phyloP scores from a whole-genome alignment of 179 eudicot genomes.

The Heliamphora pulchella region DNA sequence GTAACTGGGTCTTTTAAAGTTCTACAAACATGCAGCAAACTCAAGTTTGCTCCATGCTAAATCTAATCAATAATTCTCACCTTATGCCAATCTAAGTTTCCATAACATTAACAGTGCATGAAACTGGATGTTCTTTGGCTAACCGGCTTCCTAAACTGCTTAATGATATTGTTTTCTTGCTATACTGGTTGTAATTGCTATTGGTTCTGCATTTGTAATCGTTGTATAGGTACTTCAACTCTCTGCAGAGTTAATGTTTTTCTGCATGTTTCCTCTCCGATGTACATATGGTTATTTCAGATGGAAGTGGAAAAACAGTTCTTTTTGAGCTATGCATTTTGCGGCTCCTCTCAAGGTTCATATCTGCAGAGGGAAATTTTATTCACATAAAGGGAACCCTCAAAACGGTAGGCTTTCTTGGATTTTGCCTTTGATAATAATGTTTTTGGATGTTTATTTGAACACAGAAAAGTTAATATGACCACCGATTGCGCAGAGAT shows the following conservation, averaged over 20 bases:
- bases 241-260: conserved; percentile 98
- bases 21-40: not conserved
- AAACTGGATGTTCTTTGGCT: not conserved
- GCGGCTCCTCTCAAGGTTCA: conserved; percentile 84
- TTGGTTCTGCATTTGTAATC: conserved; percentile 5
- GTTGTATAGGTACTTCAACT: conserved; percentile 73
- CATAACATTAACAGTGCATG: not conserved
- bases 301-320: conserved; percentile 98
- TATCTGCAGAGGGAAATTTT: conserved; percentile 70
- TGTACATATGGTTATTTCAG: conserved; percentile 87
- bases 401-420: conserved; percentile 57
- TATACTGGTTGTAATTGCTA: not conserved
- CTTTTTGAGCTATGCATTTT: conserved; percentile 92
- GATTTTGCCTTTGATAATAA: not conserved
- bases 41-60: not conserved
- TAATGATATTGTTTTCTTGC: not conserved
- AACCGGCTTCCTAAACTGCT: not conserved
- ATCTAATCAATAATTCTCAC: not conserved
- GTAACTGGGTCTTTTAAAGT: not conserved
- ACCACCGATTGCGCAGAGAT: too few species aligned
- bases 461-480: too few species aligned
- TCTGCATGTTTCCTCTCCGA: conserved; percentile 74
- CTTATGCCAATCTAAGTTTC: not conserved
- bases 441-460: not conserved
- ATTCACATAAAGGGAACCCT: conserved; percentile 66